Evolutionary conservation across 1,284 basidiomycete species (phyloP), one percentile per base, ranked within the genome.

Genomic region (Puccinia triticina): DNA sequence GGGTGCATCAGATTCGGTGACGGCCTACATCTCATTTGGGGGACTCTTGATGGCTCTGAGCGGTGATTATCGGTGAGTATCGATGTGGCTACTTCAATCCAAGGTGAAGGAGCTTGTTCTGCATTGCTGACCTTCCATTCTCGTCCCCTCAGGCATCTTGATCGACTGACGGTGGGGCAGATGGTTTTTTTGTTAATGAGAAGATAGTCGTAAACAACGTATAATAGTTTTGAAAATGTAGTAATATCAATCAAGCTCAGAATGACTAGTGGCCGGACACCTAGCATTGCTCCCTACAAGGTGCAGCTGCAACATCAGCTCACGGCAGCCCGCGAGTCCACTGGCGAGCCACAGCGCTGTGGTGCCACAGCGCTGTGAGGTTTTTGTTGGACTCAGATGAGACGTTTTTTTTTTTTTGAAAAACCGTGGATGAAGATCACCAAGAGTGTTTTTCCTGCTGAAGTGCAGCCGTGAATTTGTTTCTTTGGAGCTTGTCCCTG

Each of bases 21-120:
- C 96, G 43, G 96, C 93, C 46, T 99, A 98, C 87, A 92, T 93
- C 71, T 98, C 95, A 4, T 99, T 97, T 84, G 96, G 96, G 66
- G 96, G 96, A n/a, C 90, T 99, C 40, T 90, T 99, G 72, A 93
- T 99, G 92, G 95, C 96, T 1, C 89, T 99, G 82, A 93, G 94
- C 67, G 96, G 96, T 7, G 94, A 92, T 61, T 96, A 93, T 88
- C 91, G 97, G 77, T 79, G 1, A 29, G 77, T 77, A 40, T 1
- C 40, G 11, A 23, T 21, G 40, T 14, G 26, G 66, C 7, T 11
- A 14, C 7, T 61, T 26, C n/a, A 61, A 61, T 46, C 29, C 21
- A 66, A 7, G 21, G 29, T 5, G 18, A 66, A 37, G 32, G 21
- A 43, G 14, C 18, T 43, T 48, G 1, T 46, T 14, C 29, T 69